These are phyloP conservation scores for Rutstroemia sp. DNA, from an alignment of 2,329 filamentous ascomycete species.

Conservation along the genomic window DNA sequence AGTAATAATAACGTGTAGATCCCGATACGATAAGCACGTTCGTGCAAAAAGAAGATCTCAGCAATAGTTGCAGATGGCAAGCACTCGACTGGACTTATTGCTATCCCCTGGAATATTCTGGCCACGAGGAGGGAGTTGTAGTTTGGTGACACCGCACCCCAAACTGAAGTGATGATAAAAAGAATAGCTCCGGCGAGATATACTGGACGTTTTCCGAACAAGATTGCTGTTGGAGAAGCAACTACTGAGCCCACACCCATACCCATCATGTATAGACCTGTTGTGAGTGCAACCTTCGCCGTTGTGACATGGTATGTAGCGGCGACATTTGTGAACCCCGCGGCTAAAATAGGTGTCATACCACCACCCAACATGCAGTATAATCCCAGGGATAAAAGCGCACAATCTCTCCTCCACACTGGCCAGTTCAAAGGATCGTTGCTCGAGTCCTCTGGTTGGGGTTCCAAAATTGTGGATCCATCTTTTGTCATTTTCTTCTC, in stretches of 20 bases:
- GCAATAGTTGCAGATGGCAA: conserved; percentile 89
- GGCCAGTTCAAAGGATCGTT: conserved; percentile 96
- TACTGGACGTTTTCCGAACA: conserved; percentile 85
- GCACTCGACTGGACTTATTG: conserved; percentile 85
- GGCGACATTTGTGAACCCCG: conserved; percentile 80
- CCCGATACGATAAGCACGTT: conserved; percentile 84
- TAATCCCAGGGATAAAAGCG: conserved; percentile 75
- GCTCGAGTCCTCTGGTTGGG: conserved; percentile 81
- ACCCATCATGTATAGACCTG: conserved; percentile 90
- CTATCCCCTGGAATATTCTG: conserved; percentile 79
- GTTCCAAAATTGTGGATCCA: conserved; percentile 78
- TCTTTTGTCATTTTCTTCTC: conserved; percentile 71
- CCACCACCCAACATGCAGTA: conserved; percentile 92
- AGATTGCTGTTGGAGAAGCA: conserved; percentile 81
- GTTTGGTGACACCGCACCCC: conserved; percentile 78
- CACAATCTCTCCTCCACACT: conserved; percentile 68
- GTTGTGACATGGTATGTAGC: conserved; percentile 57
- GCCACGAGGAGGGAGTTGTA: conserved; percentile 75
- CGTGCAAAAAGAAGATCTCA: conserved; percentile 93
- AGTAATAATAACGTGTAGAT: conserved; percentile 87
- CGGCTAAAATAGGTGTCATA: conserved; percentile 83
- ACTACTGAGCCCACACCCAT: conserved; percentile 78
- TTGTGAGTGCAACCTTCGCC: conserved; percentile 74
- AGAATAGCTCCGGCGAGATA: conserved; percentile 72
- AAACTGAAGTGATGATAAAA: conserved; percentile 71